Evolutionary conservation across 441 rosid species (phyloP), one percentile per base, ranked within the genome.

Genomic region (Pelargonium fulgidum): DNA sequence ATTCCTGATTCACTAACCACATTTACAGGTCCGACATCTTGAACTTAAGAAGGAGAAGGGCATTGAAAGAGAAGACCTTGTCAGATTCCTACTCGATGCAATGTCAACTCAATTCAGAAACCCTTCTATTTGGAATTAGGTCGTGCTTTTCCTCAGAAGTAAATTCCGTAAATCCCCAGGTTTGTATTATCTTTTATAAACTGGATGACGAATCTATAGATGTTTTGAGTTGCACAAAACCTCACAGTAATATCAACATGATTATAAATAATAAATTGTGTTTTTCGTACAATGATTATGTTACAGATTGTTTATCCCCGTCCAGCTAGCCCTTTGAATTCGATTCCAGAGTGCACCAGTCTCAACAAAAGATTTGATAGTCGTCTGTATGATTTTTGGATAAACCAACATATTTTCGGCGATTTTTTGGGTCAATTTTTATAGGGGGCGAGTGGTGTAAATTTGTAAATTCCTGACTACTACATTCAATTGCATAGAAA

Each of bases 41-140:
- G 99, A 89, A 71, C 80, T 81, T 66, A 93, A 91, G 82, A 89
- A 73, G 79, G 92, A 84, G 82, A 93, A 88, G 84, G 89, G 83
- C 65, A 89, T 93, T 24, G 66, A 79, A 76, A 89, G 88, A 78
- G 88, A 86, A 56, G 64, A 76, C 42, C 87, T 93, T 71, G 85
- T 85, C 72, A 81, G 80, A 76, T 93, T 93, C 80, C 82, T 93
- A 56, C 73, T 78, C 72, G 86, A 85, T 76, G 96, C 88, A 19
- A 84, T 84, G 81, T 85, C 86, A 26, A 81, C 85, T 42, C 97
- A 88, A 66, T 93, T 88, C 73, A 79, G 91, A 72, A 88, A 88
- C 74, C 92, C 92, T 7, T 81, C 79, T 4, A 80, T 93, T 69
- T 89, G 98, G 97, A 83, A 41, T 81, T 84, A 84, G 80, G 68